phyloP scores from a whole-genome alignment of 2,329 filamentous ascomycete genomes.

The Lizonia empirigonia region DNA sequence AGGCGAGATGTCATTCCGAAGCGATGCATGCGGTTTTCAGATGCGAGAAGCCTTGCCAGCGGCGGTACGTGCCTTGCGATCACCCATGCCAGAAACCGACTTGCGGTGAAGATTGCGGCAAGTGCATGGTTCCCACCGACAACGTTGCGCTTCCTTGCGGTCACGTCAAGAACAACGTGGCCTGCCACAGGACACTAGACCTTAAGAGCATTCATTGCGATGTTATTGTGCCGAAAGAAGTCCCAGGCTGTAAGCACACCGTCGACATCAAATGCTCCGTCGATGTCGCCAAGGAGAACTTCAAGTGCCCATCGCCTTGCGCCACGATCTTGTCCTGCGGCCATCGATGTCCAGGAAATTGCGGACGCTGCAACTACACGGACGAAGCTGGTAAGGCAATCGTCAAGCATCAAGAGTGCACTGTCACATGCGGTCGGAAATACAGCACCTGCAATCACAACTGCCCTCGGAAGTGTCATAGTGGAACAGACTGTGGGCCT shows the following conservation, averaged over 20 bases:
- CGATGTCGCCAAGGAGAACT: constrained; percentile 52
- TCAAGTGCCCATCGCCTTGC: constrained; percentile 59
- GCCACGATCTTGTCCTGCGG: constrained; percentile 60
- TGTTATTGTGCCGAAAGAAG: constrained; percentile 51
- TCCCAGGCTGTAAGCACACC: constrained; percentile 63
- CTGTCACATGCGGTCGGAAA: constrained; percentile 31
- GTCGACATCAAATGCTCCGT: constrained; percentile 57
- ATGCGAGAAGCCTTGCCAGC: constrained; percentile 35
- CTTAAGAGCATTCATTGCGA: constrained; percentile 57
- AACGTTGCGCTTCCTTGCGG: constrained; percentile 37
- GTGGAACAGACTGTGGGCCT: constrained; percentile 31
- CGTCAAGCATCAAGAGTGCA: constrained; percentile 25
- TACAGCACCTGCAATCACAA: constrained; percentile 38
- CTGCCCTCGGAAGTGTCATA: constrained; percentile 35
- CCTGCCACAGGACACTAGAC: constrained; percentile 48
- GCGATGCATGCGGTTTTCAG: constrained; percentile 33
- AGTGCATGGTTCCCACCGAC: constrained; percentile 25
- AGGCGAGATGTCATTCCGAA: constrained; percentile 38
- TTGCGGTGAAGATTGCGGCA: constrained; percentile 38
- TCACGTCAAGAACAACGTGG: constrained; percentile 28
- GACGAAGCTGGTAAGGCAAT: constrained; percentile 23
- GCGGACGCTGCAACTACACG: constrained; percentile 55
- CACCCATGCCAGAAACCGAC: constrained; percentile 37
- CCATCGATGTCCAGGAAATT: constrained; percentile 60
- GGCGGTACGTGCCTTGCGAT: constrained; percentile 28